A percentile compares a stretch with the other conserved stretches of the same genome.
These are phyloP conservation scores for Sclerotinia glacialis DNA, from an alignment of 2,329 filamentous ascomycete species.

Conservation along the genomic window DNA sequence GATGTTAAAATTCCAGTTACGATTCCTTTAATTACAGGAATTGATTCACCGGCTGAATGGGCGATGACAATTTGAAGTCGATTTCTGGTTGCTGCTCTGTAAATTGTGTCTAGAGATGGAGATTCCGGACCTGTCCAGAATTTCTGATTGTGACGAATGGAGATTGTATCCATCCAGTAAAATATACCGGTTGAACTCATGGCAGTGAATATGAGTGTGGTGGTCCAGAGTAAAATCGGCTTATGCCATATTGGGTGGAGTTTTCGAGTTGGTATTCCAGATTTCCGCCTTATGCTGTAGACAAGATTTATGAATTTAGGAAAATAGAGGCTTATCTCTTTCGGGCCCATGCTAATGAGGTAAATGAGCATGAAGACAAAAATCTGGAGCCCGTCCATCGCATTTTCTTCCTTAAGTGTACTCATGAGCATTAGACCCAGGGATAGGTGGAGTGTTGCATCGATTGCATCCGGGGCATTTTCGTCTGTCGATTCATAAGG, in stretches of 20 bases:
- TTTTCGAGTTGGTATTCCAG: conserved; percentile 20
- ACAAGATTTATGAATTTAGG: conserved; percentile 31
- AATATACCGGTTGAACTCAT: conserved; percentile 29
- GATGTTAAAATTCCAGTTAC: conserved; percentile 27
- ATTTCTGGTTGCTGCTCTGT: conserved; percentile 30
- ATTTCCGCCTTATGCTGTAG: conserved; percentile 27
- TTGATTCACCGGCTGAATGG: conserved; percentile 32
- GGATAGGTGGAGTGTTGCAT: conserved; percentile 32
- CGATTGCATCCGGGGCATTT: conserved; percentile 27
- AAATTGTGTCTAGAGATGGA: conserved; percentile 30
- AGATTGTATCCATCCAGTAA: conserved; percentile 34
- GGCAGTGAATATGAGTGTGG: conserved; percentile 29
- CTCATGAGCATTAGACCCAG: conserved; percentile 25
- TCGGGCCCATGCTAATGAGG: conserved; percentile 32
- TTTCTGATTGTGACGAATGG: conserved; percentile 28
- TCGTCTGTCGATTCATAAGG: conserved; percentile 33
- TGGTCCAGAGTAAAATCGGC: conserved; percentile 27
- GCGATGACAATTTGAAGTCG: conserved; percentile 36
- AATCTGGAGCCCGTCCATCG: conserved; percentile 34
- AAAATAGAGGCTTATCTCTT: conserved; percentile 35
- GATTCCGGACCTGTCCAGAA: conserved; percentile 28
- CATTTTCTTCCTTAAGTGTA: conserved; percentile 26
- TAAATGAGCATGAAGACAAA: conserved; percentile 33
- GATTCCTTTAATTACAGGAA: conserved; percentile 27
- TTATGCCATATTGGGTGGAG: conserved; percentile 32